These are phyloP conservation scores for Porphyra umbilicalis DNA, from an alignment of 31 red algal species.

Conservation along the genomic window DNA sequence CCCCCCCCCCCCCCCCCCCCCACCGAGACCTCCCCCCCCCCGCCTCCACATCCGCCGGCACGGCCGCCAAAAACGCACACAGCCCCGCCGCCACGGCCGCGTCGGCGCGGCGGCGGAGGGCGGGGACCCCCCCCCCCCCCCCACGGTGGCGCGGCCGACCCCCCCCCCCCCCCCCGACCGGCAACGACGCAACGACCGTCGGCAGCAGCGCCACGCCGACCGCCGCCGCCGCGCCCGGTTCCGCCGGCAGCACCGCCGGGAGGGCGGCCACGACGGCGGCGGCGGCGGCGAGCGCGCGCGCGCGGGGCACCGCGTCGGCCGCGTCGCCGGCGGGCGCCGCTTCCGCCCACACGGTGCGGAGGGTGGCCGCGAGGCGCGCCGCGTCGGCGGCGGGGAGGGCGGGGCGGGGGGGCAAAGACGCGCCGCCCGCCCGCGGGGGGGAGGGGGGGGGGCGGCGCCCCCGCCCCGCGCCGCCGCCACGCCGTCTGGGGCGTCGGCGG, in stretches of 20 bases:
- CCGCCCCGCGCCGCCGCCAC: neutral
- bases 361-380: neutral
- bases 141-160: neutral
- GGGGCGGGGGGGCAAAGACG: neutral
- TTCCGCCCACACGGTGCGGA: neutral
- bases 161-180: neutral
- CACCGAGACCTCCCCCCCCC: too few species aligned
- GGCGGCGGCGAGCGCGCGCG: neutral
- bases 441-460: neutral
- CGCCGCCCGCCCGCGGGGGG: neutral
- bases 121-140: neutral
- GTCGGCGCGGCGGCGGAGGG: neutral
- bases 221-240: neutral
- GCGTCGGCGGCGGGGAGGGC: neutral
- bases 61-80: neutral
- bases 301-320: neutral
- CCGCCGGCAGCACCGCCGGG: neutral
- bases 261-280: neutral
- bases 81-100: neutral
- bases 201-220: neutral
- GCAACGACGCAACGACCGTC: neutral
- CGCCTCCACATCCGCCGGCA: neutral
- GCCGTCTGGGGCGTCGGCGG: too few species aligned
- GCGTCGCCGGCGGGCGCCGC: neutral
- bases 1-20: neutral